These are phyloP conservation scores for Talaromyces amestolkiae DNA, from an alignment of 2,329 filamentous ascomycete species.

Conservation along the genomic window DNA sequence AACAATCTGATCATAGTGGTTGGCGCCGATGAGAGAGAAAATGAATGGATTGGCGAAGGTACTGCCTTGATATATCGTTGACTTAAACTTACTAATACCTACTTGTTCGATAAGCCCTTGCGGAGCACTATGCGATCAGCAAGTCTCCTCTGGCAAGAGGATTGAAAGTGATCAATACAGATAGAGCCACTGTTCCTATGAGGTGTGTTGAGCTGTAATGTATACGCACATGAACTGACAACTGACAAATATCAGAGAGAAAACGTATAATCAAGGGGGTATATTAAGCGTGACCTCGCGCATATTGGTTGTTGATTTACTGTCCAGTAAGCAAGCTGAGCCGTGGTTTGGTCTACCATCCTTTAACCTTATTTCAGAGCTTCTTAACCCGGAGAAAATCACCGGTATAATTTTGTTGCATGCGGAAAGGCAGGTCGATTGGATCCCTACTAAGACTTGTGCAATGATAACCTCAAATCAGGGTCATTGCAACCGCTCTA, in stretches of 20 bases:
- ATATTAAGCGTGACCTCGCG: constrained; percentile 95
- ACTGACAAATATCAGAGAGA: constrained; percentile 59
- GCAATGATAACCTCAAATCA: constrained; percentile 29
- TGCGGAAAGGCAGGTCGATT: constrained; percentile 63
- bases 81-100: not conserved
- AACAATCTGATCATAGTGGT: constrained; percentile 89
- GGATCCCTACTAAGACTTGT: not conserved
- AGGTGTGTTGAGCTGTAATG: constrained; percentile 39
- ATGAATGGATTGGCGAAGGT: constrained; percentile 90
- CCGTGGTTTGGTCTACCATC: constrained; percentile 56
- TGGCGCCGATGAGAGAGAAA: constrained; percentile 87
- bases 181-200: constrained; percentile 79
- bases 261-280: constrained; percentile 84
- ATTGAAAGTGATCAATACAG: constrained; percentile 88
- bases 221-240: not conserved
- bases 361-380: constrained; percentile 32
- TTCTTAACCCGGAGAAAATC: constrained; percentile 78
- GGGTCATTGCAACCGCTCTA: constrained; percentile 77
- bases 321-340: constrained; percentile 58
- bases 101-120: constrained; percentile 60
- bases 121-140: constrained; percentile 91
- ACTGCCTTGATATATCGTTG: constrained; percentile 19
- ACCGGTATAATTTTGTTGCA: constrained; percentile 86
- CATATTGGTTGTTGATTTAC: constrained; percentile 88
- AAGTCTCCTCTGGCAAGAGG: constrained; percentile 77